Percentiles rank a stretch among this genome's conserved stretches.
These are phyloP conservation scores for Wilhelminamyces savonicus DNA, from an alignment of 805 yeast genomes.

Conservation along the genomic window DNA sequence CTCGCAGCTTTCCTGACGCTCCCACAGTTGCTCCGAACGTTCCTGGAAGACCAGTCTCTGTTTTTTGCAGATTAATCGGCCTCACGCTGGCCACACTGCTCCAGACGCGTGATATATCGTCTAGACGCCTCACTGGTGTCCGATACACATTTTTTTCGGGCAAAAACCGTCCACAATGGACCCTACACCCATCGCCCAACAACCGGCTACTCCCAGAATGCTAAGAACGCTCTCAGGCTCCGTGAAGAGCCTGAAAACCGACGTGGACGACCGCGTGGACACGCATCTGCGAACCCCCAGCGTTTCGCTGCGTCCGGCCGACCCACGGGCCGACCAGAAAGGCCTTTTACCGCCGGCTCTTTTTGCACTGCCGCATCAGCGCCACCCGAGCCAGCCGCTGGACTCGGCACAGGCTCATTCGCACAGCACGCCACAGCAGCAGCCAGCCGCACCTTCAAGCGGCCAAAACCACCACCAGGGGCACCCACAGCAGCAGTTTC, in stretches of 20 bases:
- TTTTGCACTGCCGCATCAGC: conserved; percentile 11
- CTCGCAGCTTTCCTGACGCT: too few relatives aligned
- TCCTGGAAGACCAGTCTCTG: too few relatives aligned
- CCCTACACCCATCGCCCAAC: too few relatives aligned
- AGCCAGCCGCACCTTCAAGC: conserved; percentile 1
- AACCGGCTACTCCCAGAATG: conserved; percentile 74
- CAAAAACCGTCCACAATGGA: too few relatives aligned
- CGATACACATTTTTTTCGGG: too few relatives aligned
- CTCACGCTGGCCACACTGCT: too few relatives aligned
- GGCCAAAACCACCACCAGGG: conserved; percentile 12
- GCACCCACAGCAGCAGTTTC: conserved; percentile 44
- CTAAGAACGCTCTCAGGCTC: conserved; percentile 49
- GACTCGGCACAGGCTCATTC: conserved; percentile 2
- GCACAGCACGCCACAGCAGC: conserved; percentile 5
- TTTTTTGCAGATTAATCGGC: too few relatives aligned
- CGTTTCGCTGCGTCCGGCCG: too few relatives aligned
- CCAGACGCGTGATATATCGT: too few relatives aligned
- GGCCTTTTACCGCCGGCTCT: conserved; percentile 29
- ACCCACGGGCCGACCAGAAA: conserved; percentile 4
- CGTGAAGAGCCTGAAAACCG: conserved; percentile 7
- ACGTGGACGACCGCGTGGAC: neutral
- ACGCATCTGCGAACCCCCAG: conserved; percentile 10
- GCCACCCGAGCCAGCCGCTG: conserved; percentile 3
- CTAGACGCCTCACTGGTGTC: too few relatives aligned
- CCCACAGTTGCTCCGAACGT: too few relatives aligned